Evolutionary conservation across 768 basidiomycete species (phyloP), one percentile per base, ranked within the genome.

Genomic region (Boletus fagicola): DNA sequence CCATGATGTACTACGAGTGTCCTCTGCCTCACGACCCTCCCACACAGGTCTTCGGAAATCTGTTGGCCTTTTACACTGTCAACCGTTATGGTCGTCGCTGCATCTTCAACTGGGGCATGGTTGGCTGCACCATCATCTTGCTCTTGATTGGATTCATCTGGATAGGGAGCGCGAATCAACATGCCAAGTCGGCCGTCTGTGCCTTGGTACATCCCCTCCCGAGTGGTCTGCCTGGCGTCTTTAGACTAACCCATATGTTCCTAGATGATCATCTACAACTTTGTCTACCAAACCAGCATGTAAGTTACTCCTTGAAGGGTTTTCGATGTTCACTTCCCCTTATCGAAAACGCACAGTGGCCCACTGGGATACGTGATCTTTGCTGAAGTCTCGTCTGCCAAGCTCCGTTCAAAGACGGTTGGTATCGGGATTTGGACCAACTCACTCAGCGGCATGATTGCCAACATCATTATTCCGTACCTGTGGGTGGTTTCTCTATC

Each of bases 191-290:
- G 69, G 48, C 65, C 11, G 60, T 69, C 22, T 58, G 57, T 22
- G 59, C 61, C 0, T 69, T 71, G 31, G 63, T 70, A 28, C 1
- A 67, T 60, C 45, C 15, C 30, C 3, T 26, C 4, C 18, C 3
- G 4, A 12, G 1, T 1, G 1, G 18, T 30, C 18, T n/a, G n/a
- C 30, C 8, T 31, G 28, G 24, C 28, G 4, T 44, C 0, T 15
- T 26, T 31, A 7, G 24, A 13, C 44, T 57, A 13, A 59, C 26
- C 3, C 24, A 6, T 3, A 2, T 16, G 3, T 40, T 22, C n/a
- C 2, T n/a, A 70, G 69, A 70, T 65, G 54, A 65, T 70, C 48
- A 57, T 71, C 44, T 71, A 70, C 53, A 71, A 69, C 53, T 71
- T 70, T 53, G 60, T 67, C 18, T 71, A 63, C 51, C 67, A 71